phyloP scores from a whole-genome alignment of 2,329 filamentous ascomycete genomes.

The Apiospora sp. region DNA sequence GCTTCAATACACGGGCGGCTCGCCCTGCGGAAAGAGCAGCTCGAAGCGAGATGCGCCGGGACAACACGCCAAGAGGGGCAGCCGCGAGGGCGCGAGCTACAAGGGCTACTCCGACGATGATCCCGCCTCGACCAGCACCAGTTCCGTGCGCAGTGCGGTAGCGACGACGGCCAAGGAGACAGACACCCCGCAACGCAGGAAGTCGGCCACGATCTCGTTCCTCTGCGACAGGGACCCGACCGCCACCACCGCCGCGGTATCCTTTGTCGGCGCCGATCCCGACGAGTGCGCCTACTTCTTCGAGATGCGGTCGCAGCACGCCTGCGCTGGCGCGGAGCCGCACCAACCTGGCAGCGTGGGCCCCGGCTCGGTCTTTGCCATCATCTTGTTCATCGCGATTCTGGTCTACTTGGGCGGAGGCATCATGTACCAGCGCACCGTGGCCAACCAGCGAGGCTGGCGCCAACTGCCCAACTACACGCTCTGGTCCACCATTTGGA shows the following conservation, averaged over 20 bases:
- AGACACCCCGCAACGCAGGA: conserved; percentile 57
- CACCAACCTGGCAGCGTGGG: conserved; percentile 77
- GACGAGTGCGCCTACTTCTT: conserved; percentile 97
- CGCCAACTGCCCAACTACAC: conserved; percentile 93
- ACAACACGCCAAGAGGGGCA: conserved; percentile 38
- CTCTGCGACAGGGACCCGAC: conserved; percentile 87
- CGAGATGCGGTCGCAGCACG: conserved; percentile 85
- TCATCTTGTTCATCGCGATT: conserved; percentile 80
- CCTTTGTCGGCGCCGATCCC: conserved; percentile 83
- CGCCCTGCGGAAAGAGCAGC: conserved; percentile 69
- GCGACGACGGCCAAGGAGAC: conserved; percentile 41
- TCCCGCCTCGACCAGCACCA: conserved; percentile 32
- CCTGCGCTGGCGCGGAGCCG: conserved; percentile 74
- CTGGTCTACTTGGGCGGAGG: conserved; percentile 91
- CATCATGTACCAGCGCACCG: conserved; percentile 93
- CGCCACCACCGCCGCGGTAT: conserved; percentile 71
- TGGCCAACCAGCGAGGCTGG: conserved; percentile 94
- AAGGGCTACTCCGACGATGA: conserved; percentile 42
- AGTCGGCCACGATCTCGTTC: conserved; percentile 90
- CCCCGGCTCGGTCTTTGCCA: conserved; percentile 81
- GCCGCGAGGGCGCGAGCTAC: conserved; percentile 48
- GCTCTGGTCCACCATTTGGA: conserved; percentile 88
- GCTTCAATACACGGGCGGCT: conserved; percentile 79
- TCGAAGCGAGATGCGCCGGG: conserved; percentile 42
- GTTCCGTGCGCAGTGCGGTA: conserved; percentile 29